phyloP scores from a whole-genome alignment of 2,329 filamentous ascomycete genomes.

The Stagonosporopsis chrysanthemi region DNA sequence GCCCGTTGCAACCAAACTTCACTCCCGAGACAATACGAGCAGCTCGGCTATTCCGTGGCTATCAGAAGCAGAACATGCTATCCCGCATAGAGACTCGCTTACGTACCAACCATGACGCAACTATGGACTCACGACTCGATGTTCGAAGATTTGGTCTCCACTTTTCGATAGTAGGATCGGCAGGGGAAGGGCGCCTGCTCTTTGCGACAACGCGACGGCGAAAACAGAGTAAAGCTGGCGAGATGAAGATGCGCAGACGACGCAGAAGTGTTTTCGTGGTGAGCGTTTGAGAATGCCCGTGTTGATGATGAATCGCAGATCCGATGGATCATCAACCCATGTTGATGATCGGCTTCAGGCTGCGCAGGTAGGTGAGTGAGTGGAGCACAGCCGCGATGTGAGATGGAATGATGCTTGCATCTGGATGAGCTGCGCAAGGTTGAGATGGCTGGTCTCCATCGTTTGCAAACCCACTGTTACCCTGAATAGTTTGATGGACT shows the following conservation, averaged over 20 bases:
- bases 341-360: slow-evolving; percentile 5
- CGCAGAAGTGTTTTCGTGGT: slow-evolving; percentile 3
- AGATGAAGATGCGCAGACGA: slow-evolving; percentile 19
- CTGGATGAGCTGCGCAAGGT: slow-evolving; percentile 3
- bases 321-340: neutral
- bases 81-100: slow-evolving; percentile 6
- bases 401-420: slow-evolving; percentile 12
- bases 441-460: neutral
- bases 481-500: neutral
- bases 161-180: slow-evolving; percentile 30
- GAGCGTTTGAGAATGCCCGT: slow-evolving; percentile 6
- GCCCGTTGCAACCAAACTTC: slow-evolving; percentile 7
- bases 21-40: slow-evolving; percentile 6
- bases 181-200: slow-evolving; percentile 24
- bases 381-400: neutral
- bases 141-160: slow-evolving; percentile 6
- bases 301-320: neutral
- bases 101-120: slow-evolving; percentile 19
- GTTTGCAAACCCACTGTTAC: neutral
- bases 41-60: slow-evolving; percentile 8
- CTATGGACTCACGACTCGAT: slow-evolving; percentile 9
- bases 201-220: neutral
- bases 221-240: slow-evolving; percentile 5
- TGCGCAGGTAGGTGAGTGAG: neutral
- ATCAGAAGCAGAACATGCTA: slow-evolving; percentile 7